These are phyloP conservation scores for Penicillium paneum DNA, from an alignment of 2,329 filamentous ascomycete species.

Conservation along the genomic window DNA sequence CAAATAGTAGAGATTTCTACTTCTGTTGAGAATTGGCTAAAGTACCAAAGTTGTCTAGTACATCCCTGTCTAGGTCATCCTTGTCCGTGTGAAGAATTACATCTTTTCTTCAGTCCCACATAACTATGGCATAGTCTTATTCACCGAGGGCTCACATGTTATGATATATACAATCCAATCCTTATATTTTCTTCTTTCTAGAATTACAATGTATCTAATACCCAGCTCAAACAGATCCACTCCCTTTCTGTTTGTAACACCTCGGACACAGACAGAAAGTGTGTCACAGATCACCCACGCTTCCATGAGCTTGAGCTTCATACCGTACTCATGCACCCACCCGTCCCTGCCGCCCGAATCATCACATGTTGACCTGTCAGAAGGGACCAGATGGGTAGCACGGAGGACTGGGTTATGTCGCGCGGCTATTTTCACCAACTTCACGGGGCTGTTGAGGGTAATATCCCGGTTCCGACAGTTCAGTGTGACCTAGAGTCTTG, in stretches of 20 bases:
- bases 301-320: slow-evolving; percentile 15
- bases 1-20: not conserved
- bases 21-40: not conserved
- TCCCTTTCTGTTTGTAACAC: slow-evolving; percentile 12
- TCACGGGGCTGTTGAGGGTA: not conserved
- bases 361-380: slow-evolving; percentile 10
- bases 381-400: not conserved
- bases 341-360: slow-evolving; percentile 17
- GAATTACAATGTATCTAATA: not conserved
- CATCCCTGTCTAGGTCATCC: not conserved
- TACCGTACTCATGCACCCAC: slow-evolving; percentile 12
- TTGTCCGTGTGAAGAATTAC: not conserved
- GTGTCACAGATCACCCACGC: slow-evolving; percentile 3
- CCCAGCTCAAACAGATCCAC: slow-evolving; percentile 6
- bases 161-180: not conserved
- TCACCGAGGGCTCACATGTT: not conserved
- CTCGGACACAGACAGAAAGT: slow-evolving; percentile 11
- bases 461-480: not conserved
- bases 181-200: not conserved
- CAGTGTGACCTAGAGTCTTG: slow-evolving; percentile 4
- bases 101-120: not conserved
- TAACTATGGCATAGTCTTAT: not conserved
- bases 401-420: not conserved
- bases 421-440: slow-evolving; percentile 4
- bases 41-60: not conserved